A percentile compares a stretch with the other conserved stretches of the same genome.
Evolutionary conservation across 805 yeast species (phyloP).

Genomic region (Jamesozyma jinghongensis): DNA sequence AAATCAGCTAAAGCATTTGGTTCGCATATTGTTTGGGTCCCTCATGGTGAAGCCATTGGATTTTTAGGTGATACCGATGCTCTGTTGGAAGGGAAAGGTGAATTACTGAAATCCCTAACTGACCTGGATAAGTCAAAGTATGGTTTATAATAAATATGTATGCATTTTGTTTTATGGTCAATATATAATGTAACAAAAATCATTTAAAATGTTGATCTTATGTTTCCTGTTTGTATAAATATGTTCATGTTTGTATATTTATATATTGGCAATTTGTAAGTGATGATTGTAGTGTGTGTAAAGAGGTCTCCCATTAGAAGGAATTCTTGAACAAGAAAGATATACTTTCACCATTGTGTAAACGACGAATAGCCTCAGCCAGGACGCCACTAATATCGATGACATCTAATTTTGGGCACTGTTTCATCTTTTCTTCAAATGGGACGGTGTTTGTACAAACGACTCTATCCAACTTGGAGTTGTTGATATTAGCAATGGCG

Average conservation of each 20-base stretch:
- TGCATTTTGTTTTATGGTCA: background rate
- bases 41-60: constrained; percentile 63
- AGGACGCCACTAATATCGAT: constrained; percentile 66
- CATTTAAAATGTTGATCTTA: too few relatives aligned
- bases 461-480: constrained; percentile 55
- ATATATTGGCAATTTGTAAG: too few relatives aligned
- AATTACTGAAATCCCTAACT: constrained; percentile 41
- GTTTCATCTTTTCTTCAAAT: constrained; percentile 49
- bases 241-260: too few relatives aligned
- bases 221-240: too few relatives aligned
- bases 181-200: too few relatives aligned
- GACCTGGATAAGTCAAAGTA: constrained; percentile 44
- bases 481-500: constrained; percentile 62
- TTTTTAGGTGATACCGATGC: constrained; percentile 45
- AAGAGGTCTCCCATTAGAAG: too few relatives aligned
- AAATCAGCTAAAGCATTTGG: constrained; percentile 75
- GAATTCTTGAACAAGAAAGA: constrained; percentile 54
- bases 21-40: constrained; percentile 88
- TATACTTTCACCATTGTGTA: constrained; percentile 81
- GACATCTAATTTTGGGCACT: constrained; percentile 48
- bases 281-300: too few relatives aligned
- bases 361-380: constrained; percentile 76
- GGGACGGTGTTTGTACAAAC: constrained; percentile 80
- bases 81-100: constrained; percentile 50
- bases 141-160: constrained; percentile 33